phyloP scores from a whole-genome alignment of 768 basidiomycete genomes.

The Aureoboletus auriporus region DNA sequence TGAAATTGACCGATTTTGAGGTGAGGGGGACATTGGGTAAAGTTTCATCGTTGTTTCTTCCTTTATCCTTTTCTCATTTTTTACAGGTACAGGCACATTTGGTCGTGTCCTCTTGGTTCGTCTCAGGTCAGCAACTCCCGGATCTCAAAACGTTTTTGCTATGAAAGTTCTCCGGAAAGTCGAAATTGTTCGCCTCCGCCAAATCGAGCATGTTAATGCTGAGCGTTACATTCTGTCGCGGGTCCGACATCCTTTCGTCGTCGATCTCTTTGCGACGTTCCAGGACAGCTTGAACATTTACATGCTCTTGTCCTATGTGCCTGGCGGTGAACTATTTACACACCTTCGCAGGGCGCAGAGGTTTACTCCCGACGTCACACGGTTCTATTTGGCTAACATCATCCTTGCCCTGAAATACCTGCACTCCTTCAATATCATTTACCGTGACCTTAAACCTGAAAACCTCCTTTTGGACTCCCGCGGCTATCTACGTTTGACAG shows the following conservation, averaged over 20 bases:
- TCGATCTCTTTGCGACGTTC: conserved; percentile 92
- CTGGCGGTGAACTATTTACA: conserved; percentile 97
- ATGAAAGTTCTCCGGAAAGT: conserved; percentile 88
- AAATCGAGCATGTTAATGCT: conserved; percentile 97
- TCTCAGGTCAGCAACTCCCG: conserved; percentile 50
- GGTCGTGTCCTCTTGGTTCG: conserved; percentile 89
- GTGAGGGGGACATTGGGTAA: conserved; percentile 73
- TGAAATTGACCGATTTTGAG: conserved; percentile 76
- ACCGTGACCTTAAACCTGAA: conserved; percentile 97
- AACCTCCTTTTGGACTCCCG: conserved; percentile 93
- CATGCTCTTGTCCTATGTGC: conserved; percentile 95
- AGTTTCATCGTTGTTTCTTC: conserved; percentile 16
- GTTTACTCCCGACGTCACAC: conserved; percentile 95
- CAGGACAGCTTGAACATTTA: conserved; percentile 97
- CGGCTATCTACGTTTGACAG: conserved; percentile 92
- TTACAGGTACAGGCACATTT: conserved; percentile 93
- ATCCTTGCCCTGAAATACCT: conserved; percentile 92
- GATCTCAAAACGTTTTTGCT: conserved; percentile 57
- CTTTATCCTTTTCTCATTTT: conserved; percentile 2
- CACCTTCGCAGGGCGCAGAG: conserved; percentile 90
- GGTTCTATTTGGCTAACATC: conserved; percentile 96
- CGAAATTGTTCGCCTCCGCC: conserved; percentile 84
- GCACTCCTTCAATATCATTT: conserved; percentile 96
- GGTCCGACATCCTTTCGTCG: conserved; percentile 92
- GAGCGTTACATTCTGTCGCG: conserved; percentile 92